Base-by-base conservation (phyloP, 2,329 filamentous ascomycete genomes). In the Colletotrichum kahawae region DNA sequence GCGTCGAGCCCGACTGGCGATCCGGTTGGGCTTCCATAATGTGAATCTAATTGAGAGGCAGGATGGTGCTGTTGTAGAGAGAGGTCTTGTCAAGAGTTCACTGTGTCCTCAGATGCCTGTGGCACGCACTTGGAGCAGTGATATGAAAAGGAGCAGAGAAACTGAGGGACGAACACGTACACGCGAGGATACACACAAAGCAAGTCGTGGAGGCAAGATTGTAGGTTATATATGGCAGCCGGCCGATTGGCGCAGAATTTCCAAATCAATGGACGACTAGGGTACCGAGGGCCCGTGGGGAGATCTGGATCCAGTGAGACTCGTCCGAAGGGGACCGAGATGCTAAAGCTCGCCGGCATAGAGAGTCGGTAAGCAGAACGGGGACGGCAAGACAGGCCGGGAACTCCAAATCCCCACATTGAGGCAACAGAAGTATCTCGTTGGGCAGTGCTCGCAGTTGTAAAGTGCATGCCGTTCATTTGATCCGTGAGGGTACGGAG, bases 11-110 rank as follows among this genome's bases (percentile, higher is more conserved):
- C 38, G 51, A 54, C 64, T 76, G 64, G 38, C 65, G 74, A 29
- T 74, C 70, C 24, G 74, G 65, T 62, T 74, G 74, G 14, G 65
- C 69, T 54, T 74, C 74, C 74, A 76, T 76, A 4, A 33, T 70
- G 48, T 33, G 18, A 7, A 9, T 10, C 27, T 38, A 31, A 14
- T 48, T 48, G n/a, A 48, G 24, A 27, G n/a, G 38, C 16, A 21
- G 62, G 21, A 16, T 16, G 13, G 43, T 48, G 29, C 9, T 34
- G 14, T 31, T 24, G 27, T 18, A 24, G 18, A 31, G 38, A 24
- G 18, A 31, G 38, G n/a, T 24, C 33, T 33, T 16, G 13, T 34
- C 31, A 64, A 48, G 57, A 65, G 16, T 16, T 51, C 18, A 38
- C 27, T 36, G n/a, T 51, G 62, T 27, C 18, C 38, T 51, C 38